Evolutionary conservation across 2,329 filamentous ascomycete species (phyloP), one percentile per base, ranked within the genome.

Genomic region (Colletotrichum spinosum): DNA sequence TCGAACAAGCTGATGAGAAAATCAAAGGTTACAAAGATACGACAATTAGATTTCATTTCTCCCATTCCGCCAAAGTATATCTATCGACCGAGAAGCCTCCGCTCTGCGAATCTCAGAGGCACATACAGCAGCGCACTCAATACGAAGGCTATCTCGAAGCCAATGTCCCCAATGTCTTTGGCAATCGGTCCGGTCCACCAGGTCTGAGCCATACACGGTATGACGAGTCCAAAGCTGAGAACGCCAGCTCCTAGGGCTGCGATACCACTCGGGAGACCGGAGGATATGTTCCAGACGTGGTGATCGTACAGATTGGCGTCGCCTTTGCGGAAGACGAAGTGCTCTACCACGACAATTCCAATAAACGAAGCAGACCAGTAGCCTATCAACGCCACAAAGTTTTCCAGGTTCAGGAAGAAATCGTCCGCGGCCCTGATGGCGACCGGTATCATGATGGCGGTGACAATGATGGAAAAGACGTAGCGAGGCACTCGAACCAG

Each of bases 131-230:
- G 10, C 1, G 74, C 79, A 15, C 82, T 84, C 60, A 86, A 72
- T 33, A 81, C 79, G 70, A 90, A 84, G 0, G 87, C 88, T 73
- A 88, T 76, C 77, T 91, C 88, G 65, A 91, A 89, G 0, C 88
- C 88, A 72, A 91, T 85, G 69, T 91, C 88, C 0, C 88, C 88
- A 13, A 87, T 88, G 46, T 70, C 82, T 74, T 82, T 74, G 0
- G 86, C 88, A 69, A 90, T 84, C 0, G 87, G 87, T 0, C 88
- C 88, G 8, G 80, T 84, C 71, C 83, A 90, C 86, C 87, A 90
- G 6, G 81, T 83, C 75, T 88, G 84, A 12, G 79, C 81, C 84
- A 90, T 89, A 39, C 83, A 84, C 0, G 87, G 87, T 11, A 89
- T 78, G 2, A 89, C 81, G 8, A 89, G 72, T 2, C 74, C 83